Percentiles rank a stretch among this genome's conserved stretches.
phyloP scores from a whole-genome alignment of 208 protist genomes.

The Leishmania aethiopica region DNA sequence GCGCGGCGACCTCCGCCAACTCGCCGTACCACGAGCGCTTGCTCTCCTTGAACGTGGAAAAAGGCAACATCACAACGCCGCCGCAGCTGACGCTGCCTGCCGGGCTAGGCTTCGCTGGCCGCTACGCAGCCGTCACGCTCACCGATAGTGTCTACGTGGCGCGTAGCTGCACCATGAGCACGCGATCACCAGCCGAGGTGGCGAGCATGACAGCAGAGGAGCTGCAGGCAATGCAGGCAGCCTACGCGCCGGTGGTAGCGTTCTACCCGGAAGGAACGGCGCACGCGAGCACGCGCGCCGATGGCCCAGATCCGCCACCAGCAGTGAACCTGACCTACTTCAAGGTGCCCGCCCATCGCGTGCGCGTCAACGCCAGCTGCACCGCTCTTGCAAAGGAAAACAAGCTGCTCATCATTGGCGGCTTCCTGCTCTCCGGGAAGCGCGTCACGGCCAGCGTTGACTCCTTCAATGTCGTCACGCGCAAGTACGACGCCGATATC shows the following conservation, averaged over 20 bases:
- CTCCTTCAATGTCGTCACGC: conserved; percentile 39
- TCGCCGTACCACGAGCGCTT: conserved; percentile 31
- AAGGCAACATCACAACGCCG: conserved; percentile 5
- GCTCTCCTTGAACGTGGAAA: conserved; percentile 23
- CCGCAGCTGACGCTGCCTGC: conserved; percentile 16
- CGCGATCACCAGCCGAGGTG: conserved; percentile 16
- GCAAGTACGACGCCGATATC: conserved; percentile 31
- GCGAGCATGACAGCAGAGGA: conserved; percentile 3
- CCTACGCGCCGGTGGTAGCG: conserved; percentile 25
- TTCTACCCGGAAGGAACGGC: conserved; percentile 21
- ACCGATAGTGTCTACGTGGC: conserved; percentile 36
- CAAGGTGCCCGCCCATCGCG: conserved; percentile 20
- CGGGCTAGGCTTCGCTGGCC: conserved; percentile 29
- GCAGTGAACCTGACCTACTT: conserved; percentile 29
- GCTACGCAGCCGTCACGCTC: conserved; percentile 33
- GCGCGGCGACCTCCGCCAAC: neutral
- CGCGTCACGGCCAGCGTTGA: conserved; percentile 37
- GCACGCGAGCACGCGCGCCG: neutral
- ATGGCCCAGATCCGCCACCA: neutral
- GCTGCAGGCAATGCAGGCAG: conserved; percentile 5
- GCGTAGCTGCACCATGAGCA: conserved; percentile 36
- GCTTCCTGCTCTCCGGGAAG: conserved; percentile 25
- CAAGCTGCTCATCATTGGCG: conserved; percentile 33
- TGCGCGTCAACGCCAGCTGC: conserved; percentile 40
- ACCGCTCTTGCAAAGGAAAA: conserved; percentile 26